phyloP scores from a whole-genome alignment of 2,329 filamentous ascomycete species.

The Aspergillus sp. region DNA sequence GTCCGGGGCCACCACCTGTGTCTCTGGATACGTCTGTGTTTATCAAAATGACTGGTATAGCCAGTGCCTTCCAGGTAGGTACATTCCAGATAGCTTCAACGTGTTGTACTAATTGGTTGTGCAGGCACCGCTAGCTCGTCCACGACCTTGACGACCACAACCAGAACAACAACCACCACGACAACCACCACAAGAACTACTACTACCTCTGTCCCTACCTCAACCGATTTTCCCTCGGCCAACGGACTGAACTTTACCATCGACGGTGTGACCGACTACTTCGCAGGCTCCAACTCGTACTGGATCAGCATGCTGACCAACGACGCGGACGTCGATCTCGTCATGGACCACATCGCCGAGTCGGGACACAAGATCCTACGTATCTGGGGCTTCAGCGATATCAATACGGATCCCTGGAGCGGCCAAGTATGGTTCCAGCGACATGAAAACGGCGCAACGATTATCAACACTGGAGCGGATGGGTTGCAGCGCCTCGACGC shows the following conservation, averaged over 20 bases:
- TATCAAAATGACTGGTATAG: slow-evolving; percentile 13
- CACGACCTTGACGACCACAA: slow-evolving; percentile 3
- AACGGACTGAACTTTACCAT: slow-evolving; percentile 42
- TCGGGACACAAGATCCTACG: slow-evolving; percentile 56
- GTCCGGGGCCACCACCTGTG: slow-evolving; percentile 3
- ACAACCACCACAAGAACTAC: background rate
- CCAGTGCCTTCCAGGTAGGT: slow-evolving; percentile 11
- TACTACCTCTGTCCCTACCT: slow-evolving; percentile 5
- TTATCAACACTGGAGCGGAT: slow-evolving; percentile 66
- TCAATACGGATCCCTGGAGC: slow-evolving; percentile 42
- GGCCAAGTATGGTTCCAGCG: slow-evolving; percentile 53
- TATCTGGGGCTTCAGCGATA: slow-evolving; percentile 60
- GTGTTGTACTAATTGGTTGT: background rate
- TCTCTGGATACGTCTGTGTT: slow-evolving; percentile 5
- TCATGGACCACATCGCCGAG: slow-evolving; percentile 36
- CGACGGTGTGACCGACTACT: slow-evolving; percentile 48
- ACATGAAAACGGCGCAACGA: slow-evolving; percentile 39
- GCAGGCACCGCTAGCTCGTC: slow-evolving; percentile 1
- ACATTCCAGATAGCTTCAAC: background rate
- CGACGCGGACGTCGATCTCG: slow-evolving; percentile 53
- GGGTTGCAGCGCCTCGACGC: slow-evolving; percentile 69
- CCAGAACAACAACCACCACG: background rate
- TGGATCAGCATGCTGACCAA: slow-evolving; percentile 57
- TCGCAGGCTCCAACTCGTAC: slow-evolving; percentile 56
- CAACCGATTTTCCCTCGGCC: slow-evolving; percentile 26